Evolutionary conservation across 2,329 filamentous ascomycete genomes (phyloP), one percentile per base, ranked within the genome.

Genomic region (Cordyceps fumosorosea): DNA sequence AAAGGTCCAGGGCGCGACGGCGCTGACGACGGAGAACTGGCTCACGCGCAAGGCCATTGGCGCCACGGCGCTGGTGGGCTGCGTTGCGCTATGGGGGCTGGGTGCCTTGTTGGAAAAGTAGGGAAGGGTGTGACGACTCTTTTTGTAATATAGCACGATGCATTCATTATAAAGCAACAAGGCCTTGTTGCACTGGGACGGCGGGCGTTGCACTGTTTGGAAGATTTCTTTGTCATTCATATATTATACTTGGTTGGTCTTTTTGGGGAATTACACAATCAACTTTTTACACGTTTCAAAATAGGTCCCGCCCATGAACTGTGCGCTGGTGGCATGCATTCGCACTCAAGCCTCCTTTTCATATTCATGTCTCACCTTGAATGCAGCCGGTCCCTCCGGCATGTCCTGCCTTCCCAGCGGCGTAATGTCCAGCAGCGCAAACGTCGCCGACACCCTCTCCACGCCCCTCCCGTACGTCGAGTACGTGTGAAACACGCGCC

Each of bases 11-110:
- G 68, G 71, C 32, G 71, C 85, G 14, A 88, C 84, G 67, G 84
- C 88, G 37, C 74, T 89, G 56, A 86, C 82, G 3, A 84, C 88
- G 60, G 82, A 86, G 40, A 82, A 84, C 60, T 89, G 86, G 84
- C 88, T 84, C 81, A 82, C 78, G 2, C 89, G 86, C 76, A 88
- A 86, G 73, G 74, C 82, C 2, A 74, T 84, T 34, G 86, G 86
- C n/a, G 83, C 81, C 4, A 82, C 83, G 22, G 83, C 84, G 8
- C 73, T 89, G 58, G 81, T 78, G n/a, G 85, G 84, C 0, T 88
- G 85, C 67, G 81, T 80, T 11, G 71, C 84, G 51, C 72, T 87
- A 2, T 88, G 85, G 85, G 79, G 77, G 5, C 64, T 85, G 22
- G 81, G 83, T 5, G 83, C 84, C 2, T 82, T 81, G 59, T 62